These are phyloP conservation scores for Hanseniaspora valbyensis DNA, from an alignment of 805 yeast species.

Conservation along the genomic window DNA sequence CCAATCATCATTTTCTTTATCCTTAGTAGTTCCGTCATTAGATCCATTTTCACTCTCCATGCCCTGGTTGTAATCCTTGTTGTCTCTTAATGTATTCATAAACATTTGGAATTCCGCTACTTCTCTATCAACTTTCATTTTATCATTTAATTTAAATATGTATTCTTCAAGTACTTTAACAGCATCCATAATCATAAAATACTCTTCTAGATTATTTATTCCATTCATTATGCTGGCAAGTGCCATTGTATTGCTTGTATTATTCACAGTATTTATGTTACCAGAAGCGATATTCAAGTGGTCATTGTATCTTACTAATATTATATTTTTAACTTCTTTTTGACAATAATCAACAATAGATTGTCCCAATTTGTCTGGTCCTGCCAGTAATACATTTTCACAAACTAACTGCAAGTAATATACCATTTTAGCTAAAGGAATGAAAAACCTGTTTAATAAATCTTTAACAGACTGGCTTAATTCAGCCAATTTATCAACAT, in stretches of 20 bases:
- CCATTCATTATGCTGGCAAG: neutral
- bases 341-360: slow-evolving; percentile 13
- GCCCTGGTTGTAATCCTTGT: neutral
- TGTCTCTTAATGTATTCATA: slow-evolving; percentile 12
- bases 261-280: neutral
- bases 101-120: slow-evolving; percentile 13
- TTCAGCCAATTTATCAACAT: neutral
- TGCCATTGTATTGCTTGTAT: neutral
- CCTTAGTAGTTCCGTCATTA: neutral
- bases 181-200: neutral
- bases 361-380: slow-evolving; percentile 7
- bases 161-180: slow-evolving; percentile 10
- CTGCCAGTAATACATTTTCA: neutral
- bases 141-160: neutral
- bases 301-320: neutral
- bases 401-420: neutral
- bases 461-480: neutral
- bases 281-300: neutral
- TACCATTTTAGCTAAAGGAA: slow-evolving; percentile 10
- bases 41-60: neutral
- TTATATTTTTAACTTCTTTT: slow-evolving; percentile 1
- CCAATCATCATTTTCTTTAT: slow-evolving; percentile 10
- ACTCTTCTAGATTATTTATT: slow-evolving; percentile 5
- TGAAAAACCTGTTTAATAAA: slow-evolving; percentile 5
- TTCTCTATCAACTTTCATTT: slow-evolving; percentile 2